Base-by-base conservation (phyloP, 2,329 filamentous ascomycete species). In the Tolypocladium endophyticum region DNA sequence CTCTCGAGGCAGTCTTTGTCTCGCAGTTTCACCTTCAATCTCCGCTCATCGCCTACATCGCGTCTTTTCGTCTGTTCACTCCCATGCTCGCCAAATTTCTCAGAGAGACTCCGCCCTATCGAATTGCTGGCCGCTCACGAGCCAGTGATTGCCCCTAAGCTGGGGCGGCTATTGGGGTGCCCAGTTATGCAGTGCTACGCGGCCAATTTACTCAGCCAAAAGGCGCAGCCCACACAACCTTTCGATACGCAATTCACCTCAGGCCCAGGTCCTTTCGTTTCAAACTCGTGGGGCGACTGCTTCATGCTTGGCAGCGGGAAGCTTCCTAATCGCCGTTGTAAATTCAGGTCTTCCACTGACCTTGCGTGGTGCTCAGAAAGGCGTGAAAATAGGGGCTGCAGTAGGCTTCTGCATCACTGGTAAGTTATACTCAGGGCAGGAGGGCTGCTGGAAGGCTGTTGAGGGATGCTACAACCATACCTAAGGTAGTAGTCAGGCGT, bases 391-490 rank as follows among this genome's bases (percentile, higher is more conserved):
- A 16, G 7, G 25, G 28, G 28, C 7, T n/a, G 3, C 18, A 11
- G 28, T 18, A 28, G 4, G 25, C 45, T 6, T 50, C n/a, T 25
- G 16, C 9, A n/a, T 16, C 20, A 12, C 2, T 18, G 4, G 47
- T 18, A 28, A 8, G 28, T 20, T 30, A 11, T 90, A 87, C 73
- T 74, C 73, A 5, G 74, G 76, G 53, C 77, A 85, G 68, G 68
- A 68, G 1, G 79, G 79, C 18, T 90, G 88, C 76, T 89, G 84
- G 83, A 77, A 75, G 60, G 74, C 79, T 3, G 77, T 78, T 14
- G 71, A 75, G 43, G 70, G 76, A 56, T 87, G 85, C 77, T 90
- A 79, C 77, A 68, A 71, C 33, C 86, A 90, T 73, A n/a, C n/a
- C n/a, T n/a, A n/a, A n/a, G n/a, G n/a, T n/a, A n/a, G n/a, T n/a